A percentile compares a stretch with the other conserved stretches of the same genome.
Evolutionary conservation across 2,329 filamentous ascomycete genomes (phyloP).

Genomic region (Fusarium siculi): DNA sequence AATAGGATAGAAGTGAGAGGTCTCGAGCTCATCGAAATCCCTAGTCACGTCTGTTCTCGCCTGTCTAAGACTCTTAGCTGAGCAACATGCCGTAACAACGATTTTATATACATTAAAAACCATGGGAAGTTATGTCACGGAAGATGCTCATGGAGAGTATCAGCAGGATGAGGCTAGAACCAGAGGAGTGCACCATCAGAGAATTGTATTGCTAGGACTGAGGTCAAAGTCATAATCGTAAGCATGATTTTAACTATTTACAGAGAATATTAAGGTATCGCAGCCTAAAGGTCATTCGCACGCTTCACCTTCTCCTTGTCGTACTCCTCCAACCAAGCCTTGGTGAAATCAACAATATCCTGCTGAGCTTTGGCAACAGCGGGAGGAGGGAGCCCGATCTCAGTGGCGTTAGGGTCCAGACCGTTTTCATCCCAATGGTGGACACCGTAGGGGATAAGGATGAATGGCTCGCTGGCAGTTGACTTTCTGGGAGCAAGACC

Average conservation of each 20-base stretch:
- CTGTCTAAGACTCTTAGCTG: not conserved
- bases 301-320: slow-evolving; percentile 31
- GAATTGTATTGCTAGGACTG: not conserved
- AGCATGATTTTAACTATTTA: not conserved
- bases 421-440: slow-evolving; percentile 86
- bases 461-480: slow-evolving; percentile 73
- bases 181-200: not conserved
- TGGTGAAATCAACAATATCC: slow-evolving; percentile 69
- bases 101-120: not conserved
- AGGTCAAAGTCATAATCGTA: not conserved
- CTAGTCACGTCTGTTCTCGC: not conserved
- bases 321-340: slow-evolving; percentile 75
- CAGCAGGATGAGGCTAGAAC: too few relatives aligned
- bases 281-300: slow-evolving; percentile 14
- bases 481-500: slow-evolving; percentile 66
- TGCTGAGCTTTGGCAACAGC: slow-evolving; percentile 69
- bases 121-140: too few relatives aligned
- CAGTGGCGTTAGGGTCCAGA: slow-evolving; percentile 63
- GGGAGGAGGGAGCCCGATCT: slow-evolving; percentile 69
- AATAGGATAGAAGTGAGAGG: too few relatives aligned
- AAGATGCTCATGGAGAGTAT: not conserved
- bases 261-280: not conserved
- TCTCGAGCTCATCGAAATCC: not conserved
- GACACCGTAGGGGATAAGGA: slow-evolving; percentile 78
- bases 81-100: too few relatives aligned